Evolutionary conservation across 495 filamentous ascomycete species (phyloP), one percentile per base, ranked within the genome.

Genomic region (Penicillium macrosclerotiorum): DNA sequence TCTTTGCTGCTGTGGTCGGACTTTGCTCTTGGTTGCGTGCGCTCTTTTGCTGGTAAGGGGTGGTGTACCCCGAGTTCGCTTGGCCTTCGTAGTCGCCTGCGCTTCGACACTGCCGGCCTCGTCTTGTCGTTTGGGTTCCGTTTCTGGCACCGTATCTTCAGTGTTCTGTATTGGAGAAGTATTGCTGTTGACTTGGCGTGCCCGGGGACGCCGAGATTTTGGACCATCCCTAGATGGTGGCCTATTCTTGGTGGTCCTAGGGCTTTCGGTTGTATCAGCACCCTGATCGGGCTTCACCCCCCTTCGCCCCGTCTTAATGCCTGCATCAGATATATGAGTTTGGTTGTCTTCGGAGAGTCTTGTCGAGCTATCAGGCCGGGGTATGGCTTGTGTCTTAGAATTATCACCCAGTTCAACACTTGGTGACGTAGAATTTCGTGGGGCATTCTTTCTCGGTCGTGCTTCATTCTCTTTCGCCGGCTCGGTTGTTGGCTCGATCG

Each of bases 51-150:
- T 38, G 12, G 33, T n/a, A 25, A 39, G 30, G 6, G 47, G 47
- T n/a, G 47, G 42, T 38, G 47, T 46, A 5, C 52, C 42, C 13
- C 52, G 52, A 18, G 37, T 9, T 14, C 37, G 42, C 32, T 55
- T 55, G 12, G 37, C 5, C 30, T 43, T 43, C 8, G 47, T 24
- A 3, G 23, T 5, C 30, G 33, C 12, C 32, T 45, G 29, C 19
- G 24, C 18, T 37, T 31, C 18, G 5, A 13, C 8, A 5, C 4
- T 17, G 19, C 26, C 3, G 17, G 16, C 3, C 16, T 41, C 11
- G 24, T 20, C 7, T 14, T 14, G 22, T 5, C 12, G 13, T 12
- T 35, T 42, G 45, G 5, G 25, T 29, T n/a, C n/a, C n/a, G n/a
- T n/a, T n/a, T n/a, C n/a, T n/a, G n/a, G n/a, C 1, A 13, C n/a